These are phyloP conservation scores for Verticillium zaregamsianum DNA, from an alignment of 2,329 filamentous ascomycete species.

Conservation along the genomic window DNA sequence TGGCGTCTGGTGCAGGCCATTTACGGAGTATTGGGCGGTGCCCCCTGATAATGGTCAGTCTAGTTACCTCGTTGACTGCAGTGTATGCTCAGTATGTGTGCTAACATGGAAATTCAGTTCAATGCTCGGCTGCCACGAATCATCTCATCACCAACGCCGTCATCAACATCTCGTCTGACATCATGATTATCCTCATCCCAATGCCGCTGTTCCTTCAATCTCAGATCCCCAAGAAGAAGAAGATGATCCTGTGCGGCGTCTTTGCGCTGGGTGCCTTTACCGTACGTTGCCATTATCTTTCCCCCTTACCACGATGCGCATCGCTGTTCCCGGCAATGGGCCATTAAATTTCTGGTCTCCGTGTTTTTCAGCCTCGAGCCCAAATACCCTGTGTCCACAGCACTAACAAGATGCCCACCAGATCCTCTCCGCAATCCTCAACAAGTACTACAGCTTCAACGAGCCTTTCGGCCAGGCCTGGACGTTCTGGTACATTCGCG, in stretches of 20 bases:
- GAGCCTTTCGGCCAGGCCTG: conserved; percentile 32
- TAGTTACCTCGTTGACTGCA: background rate
- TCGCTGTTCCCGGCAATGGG: background rate
- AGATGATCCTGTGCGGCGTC: conserved; percentile 43
- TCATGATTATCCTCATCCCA: conserved; percentile 55
- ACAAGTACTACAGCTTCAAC: conserved; percentile 37
- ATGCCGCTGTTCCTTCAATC: conserved; percentile 49
- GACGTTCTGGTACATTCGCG: conserved; percentile 42
- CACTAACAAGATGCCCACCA: conserved; percentile 13
- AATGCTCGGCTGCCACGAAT: conserved; percentile 53
- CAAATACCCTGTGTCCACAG: no score
- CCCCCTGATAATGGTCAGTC: conserved; percentile 42
- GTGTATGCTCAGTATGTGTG: background rate
- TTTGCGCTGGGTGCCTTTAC: conserved; percentile 44
- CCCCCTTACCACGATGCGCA: background rate
- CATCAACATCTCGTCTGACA: conserved; percentile 57
- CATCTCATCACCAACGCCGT: conserved; percentile 55
- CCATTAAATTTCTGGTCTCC: no score
- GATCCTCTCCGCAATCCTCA: conserved; percentile 42
- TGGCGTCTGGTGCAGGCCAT: conserved; percentile 52
- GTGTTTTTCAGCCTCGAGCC: no score
- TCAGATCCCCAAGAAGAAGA: conserved; percentile 45
- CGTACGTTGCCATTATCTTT: conserved; percentile 23
- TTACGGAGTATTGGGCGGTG: conserved; percentile 53
- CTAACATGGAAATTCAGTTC: conserved; percentile 25